Conservation (phyloP, 306 rosid genomes). For the Cucumis sativus region Cucumber_9930_V3 NC_026661.2:4555501-4556000, state of each 20-base stretch:
- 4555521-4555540: background rate
- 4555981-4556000: background rate
- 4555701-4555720: conserved; percentile 42
- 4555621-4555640: conserved; percentile 4
- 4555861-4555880: conserved; percentile 33
- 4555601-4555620: background rate
- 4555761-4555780: conserved; percentile 28
- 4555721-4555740: conserved; percentile 23
- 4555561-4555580: background rate
- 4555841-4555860: conserved; percentile 49
- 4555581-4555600: background rate
- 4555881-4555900: background rate
- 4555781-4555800: conserved; percentile 19
- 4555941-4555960: background rate
- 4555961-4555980: background rate
- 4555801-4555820: conserved; percentile 27
- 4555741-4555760: conserved; percentile 20
- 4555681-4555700: conserved; percentile 30
- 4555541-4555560: background rate
- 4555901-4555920: background rate
- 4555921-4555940: background rate
- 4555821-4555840: conserved; percentile 25
- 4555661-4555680: conserved; percentile 3
- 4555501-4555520: background rate
- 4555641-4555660: conserved; percentile 7